Base-by-base conservation (phyloP, 73 alveolate species). In the Tetrahymena borealis region DNA sequence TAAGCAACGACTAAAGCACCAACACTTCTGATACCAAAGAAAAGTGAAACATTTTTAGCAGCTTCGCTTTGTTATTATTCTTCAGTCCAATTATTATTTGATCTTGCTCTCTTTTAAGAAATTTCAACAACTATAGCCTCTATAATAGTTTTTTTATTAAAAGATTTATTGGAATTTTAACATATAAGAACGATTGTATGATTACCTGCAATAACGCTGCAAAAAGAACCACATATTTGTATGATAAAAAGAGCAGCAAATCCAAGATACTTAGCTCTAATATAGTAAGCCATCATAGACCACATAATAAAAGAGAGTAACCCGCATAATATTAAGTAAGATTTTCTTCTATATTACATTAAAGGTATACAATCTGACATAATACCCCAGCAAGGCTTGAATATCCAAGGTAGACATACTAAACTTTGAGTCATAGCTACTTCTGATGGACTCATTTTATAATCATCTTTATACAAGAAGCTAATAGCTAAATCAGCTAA, bases 381-480 rank as follows among this genome's bases (percentile, higher is more conserved):
- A 94, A 98, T 96, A 31, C 99, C 99, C 96, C 97, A 98, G 18
- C 98, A 8, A 20, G 99, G 99, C 90, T 98, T 98, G 24, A 98
- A 93, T 20, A 98, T 96, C 98, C 99, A 98, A 0, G 97, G 97
- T 16, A 94, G 41, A 18, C 91, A 11, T 16, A 91, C 91, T 38
- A 94, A 36, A 13, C 95, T 91, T 41, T 78, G 24, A 33, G 90
- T 24, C 13, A 94, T 33, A 35, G 96, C 33, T 16, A 94, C 96
- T 90, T 94, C 31, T 24, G 96, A 94, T 12, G 97, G 97, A 43
- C 93, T 90, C 94, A 78, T 32, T 20, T 78, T 78, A 38, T 92
- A 78, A 35, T 92, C 97, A 43, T 94, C 97, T 93, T 94, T 94
- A 37, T 93, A 94, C 33, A 94, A 40, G 28, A 85, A 94, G 78